Evolutionary conservation across 2,329 filamentous ascomycete genomes (phyloP).

Genomic region (Chrysoporthe austroafricana): DNA sequence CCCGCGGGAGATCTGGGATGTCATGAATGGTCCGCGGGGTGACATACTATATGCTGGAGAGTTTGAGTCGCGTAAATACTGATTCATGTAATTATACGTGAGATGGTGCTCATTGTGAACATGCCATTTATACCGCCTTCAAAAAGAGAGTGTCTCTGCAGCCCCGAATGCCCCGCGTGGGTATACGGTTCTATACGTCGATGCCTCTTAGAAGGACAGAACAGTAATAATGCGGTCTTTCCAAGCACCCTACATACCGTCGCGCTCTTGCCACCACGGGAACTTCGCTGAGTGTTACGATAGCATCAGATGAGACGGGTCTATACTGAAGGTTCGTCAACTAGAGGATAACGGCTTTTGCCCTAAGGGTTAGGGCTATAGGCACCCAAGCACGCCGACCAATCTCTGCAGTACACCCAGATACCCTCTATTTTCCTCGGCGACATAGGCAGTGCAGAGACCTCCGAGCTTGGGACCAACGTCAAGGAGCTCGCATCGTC

Average conservation of each 20-base stretch:
- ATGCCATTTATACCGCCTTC: neutral
- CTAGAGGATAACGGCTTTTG: no score
- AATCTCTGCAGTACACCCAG: no score
- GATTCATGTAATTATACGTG: neutral
- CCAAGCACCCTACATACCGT: neutral
- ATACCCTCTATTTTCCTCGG: no score
- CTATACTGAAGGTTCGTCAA: no score
- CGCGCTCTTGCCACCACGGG: neutral
- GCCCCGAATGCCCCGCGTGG: neutral
- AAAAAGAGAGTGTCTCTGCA: no score
- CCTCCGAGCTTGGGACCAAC: no score
- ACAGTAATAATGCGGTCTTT: neutral
- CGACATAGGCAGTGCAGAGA: no score
- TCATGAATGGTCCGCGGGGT: conserved; percentile 46
- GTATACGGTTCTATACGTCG: neutral
- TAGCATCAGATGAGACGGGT: neutral
- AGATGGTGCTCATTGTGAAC: neutral
- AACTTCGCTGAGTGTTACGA: no score
- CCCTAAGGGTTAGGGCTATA: no score
- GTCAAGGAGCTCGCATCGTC: no score
- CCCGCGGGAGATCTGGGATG: conserved; percentile 49
- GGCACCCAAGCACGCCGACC: no score
- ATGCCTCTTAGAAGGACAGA: neutral
- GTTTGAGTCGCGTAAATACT: conserved; percentile 33
- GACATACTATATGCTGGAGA: conserved; percentile 53